A percentile compares a stretch with the other conserved stretches of the same genome.
phyloP scores from a whole-genome alignment of 352 stramenopile genomes.

The Phytophthora capsici region DNA sequence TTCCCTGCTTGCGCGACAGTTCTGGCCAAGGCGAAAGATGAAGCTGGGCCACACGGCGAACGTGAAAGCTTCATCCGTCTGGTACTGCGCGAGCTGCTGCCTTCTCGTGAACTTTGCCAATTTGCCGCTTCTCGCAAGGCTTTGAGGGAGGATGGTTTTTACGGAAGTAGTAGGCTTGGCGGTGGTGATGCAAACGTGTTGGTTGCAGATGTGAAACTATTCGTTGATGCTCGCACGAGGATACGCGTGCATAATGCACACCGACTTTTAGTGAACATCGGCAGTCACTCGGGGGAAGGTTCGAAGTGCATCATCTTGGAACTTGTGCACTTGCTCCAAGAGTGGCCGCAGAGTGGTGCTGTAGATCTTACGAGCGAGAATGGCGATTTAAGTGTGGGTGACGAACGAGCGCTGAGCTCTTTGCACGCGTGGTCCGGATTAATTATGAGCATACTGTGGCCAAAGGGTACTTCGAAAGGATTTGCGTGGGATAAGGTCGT shows the following conservation, averaged over 20 bases:
- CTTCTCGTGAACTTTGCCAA: slow-evolving; percentile 71
- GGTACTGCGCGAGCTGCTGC: slow-evolving; percentile 73
- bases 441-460: slow-evolving; percentile 90
- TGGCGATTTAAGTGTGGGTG: slow-evolving; percentile 53
- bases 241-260: slow-evolving; percentile 74
- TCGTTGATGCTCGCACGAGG: slow-evolving; percentile 50
- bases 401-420: slow-evolving; percentile 76
- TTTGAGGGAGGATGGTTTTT: slow-evolving; percentile 61
- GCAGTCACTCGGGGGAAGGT: slow-evolving; percentile 76
- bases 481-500: slow-evolving; percentile 87
- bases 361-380: slow-evolving; percentile 4
- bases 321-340: slow-evolving; percentile 71
- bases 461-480: slow-evolving; percentile 74
- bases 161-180: slow-evolving; percentile 43
- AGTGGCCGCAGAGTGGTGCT: slow-evolving; percentile 52
- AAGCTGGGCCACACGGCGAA: slow-evolving; percentile 26
- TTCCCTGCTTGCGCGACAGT: slow-evolving; percentile 74
- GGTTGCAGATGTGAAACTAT: slow-evolving; percentile 40
- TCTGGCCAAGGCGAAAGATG: slow-evolving; percentile 64
- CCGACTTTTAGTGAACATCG: slow-evolving; percentile 68
- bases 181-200: slow-evolving; percentile 39
- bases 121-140: slow-evolving; percentile 62
- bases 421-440: slow-evolving; percentile 85
- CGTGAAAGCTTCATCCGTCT: slow-evolving; percentile 57
- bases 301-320: slow-evolving; percentile 81